Evolutionary conservation across 1,139 yeast genomes (phyloP), one percentile per base, ranked within the genome.

Genomic region (Candida buenavistaensis): DNA sequence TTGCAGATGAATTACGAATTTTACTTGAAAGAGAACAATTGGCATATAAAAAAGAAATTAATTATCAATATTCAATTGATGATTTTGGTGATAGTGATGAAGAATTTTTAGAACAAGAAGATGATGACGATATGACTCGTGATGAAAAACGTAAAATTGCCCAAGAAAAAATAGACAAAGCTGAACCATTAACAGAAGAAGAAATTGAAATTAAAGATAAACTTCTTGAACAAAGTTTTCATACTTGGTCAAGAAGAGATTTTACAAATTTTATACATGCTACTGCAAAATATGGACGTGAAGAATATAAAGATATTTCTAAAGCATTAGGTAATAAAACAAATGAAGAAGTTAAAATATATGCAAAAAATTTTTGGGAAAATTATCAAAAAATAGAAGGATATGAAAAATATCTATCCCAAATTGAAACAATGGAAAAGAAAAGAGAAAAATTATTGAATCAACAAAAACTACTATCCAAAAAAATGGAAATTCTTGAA

Each of bases 371-470:
- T 3, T 92, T 92, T 52, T 90, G 96, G 96, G 59, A 68, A 29
- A 69, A 85, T 17, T 83, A 78, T 54, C 64, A 65, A 14, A 82
- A 79, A 48, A 78, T 92, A 32, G 95, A 86, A 19, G 97, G 97
- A 1, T 75, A 82, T 56, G 96, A 89, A 42, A 83, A 88, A 53
- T 88, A 89, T 55, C 57, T 89, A 35, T 59, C 81, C n/a, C 95
- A 87, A 51, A 88, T 92, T 38, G 96, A 89, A 51, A 71, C 83
- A 25, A 95, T 96, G 43, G 97, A 90, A 54, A 85, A 81, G 63
- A 86, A 86, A 51, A 62, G 79, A 13, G 81, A 79, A 29, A 84
- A 76, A 51, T 61, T 83, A 26, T 59, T 62, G 33, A 68, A 72
- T 33, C 97, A 90, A 54, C 82, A 82, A 50, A 76, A 72, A 41